Evolutionary conservation across 208 protist species (phyloP).

Genomic region (Leishmania gerbilli): DNA sequence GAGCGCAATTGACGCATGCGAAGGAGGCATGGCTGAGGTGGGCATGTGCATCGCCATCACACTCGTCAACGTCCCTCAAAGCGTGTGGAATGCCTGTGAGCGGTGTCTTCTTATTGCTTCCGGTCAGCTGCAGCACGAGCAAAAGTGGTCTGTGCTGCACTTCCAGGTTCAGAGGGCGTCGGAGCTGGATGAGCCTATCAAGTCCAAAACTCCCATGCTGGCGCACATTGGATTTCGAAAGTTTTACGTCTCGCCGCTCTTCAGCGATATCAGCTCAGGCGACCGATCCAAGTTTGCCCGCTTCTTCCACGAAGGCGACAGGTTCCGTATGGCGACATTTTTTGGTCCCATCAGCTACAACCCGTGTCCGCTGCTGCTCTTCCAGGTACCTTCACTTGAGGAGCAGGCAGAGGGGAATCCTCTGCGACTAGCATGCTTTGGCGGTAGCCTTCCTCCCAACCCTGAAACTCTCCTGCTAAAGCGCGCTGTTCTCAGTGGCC

Average conservation of each 20-base stretch:
- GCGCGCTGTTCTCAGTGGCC: constrained; percentile 70
- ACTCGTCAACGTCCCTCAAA: constrained; percentile 57
- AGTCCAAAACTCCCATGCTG: constrained; percentile 89
- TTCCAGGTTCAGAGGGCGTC: constrained; percentile 76
- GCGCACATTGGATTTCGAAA: constrained; percentile 90
- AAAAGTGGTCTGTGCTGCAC: constrained; percentile 91
- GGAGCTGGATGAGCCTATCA: constrained; percentile 84
- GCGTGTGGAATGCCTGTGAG: constrained; percentile 42
- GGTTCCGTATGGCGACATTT: constrained; percentile 84
- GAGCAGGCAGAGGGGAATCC: constrained; percentile 74
- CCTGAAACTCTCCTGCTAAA: constrained; percentile 86
- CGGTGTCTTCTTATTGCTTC: constrained; percentile 75
- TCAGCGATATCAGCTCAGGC: constrained; percentile 80
- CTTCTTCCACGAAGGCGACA: constrained; percentile 84
- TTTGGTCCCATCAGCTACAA: constrained; percentile 89
- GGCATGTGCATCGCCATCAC: constrained; percentile 72
- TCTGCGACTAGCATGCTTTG: constrained; percentile 78
- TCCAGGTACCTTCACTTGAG: constrained; percentile 85
- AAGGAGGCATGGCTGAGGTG: constrained; percentile 48
- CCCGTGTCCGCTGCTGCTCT: constrained; percentile 84
- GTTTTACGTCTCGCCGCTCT: constrained; percentile 90
- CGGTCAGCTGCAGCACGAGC: constrained; percentile 86
- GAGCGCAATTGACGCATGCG: constrained; percentile 60
- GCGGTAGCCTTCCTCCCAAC: constrained; percentile 76
- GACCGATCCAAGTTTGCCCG: constrained; percentile 87